Evolutionary conservation across 129 eudicot genomes (phyloP).

Genomic region (Cynara cardunculus): DNA sequence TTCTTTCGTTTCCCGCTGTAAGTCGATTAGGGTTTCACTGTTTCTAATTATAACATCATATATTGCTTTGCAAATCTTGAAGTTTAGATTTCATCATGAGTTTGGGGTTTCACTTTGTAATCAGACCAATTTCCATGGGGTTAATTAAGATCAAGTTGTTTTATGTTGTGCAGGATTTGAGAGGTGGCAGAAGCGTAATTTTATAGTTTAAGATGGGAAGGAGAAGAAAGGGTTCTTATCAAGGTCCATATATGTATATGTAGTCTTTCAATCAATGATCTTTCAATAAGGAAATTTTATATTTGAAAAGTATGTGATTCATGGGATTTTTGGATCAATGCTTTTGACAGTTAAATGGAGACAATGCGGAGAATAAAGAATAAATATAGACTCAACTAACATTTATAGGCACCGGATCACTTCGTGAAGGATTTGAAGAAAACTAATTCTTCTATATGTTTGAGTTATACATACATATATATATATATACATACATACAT

Average conservation of each 20-base stretch:
- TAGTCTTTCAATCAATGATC: not conserved
- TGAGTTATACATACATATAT: not conserved
- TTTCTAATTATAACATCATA: not conserved
- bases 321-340: not conserved
- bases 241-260: conserved; percentile 8
- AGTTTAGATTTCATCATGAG: not conserved
- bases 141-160: not conserved
- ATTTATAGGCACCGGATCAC: not conserved
- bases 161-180: conserved; percentile 14
- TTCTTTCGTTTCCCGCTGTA: not conserved
- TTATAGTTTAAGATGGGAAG: conserved; percentile 25
- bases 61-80: not conserved
- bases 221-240: conserved; percentile 19
- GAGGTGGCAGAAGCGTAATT: not conserved
- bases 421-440: not conserved
- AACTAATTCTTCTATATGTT: too few species aligned
- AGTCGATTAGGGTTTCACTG: conserved; percentile 23
- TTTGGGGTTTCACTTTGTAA: not conserved
- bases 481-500: too few species aligned
- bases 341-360: not conserved
- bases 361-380: not conserved
- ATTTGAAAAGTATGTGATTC: not conserved
- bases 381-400: not conserved
- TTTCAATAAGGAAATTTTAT: not conserved
- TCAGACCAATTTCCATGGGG: not conserved